These are phyloP conservation scores for Mycena galericulata DNA, from an alignment of 768 basidiomycete species.

Conservation along the genomic window DNA sequence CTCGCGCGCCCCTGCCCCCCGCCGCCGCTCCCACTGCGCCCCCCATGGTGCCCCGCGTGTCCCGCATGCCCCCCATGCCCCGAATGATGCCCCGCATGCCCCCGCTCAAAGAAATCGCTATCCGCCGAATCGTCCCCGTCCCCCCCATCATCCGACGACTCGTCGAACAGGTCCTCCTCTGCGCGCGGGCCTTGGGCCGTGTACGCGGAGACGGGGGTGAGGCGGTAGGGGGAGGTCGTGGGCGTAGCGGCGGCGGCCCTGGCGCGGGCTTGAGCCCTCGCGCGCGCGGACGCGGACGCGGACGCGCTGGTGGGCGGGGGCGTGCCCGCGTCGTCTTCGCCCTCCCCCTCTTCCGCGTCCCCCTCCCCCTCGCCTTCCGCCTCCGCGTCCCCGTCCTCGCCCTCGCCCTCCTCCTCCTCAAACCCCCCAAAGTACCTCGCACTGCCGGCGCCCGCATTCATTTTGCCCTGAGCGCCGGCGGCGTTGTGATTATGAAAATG, in stretches of 20 bases:
- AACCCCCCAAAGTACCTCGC: constrained; percentile 26
- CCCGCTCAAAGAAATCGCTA: constrained; percentile 29
- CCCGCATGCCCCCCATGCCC: not conserved
- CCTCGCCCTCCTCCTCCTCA: not conserved
- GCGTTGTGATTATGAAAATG: not conserved
- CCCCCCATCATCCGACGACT: constrained; percentile 31
- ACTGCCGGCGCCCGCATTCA: too few species aligned
- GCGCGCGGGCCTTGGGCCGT: not conserved
- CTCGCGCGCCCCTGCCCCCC: not conserved
- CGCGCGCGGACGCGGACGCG: not conserved
- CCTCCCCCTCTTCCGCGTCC: too few species aligned
- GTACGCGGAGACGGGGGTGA: not conserved
- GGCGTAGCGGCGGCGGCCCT: not conserved
- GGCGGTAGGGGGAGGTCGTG: not conserved
- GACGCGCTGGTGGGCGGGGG: too few species aligned
- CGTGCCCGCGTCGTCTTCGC: too few species aligned
- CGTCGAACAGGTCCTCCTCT: not conserved
- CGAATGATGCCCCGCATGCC: too few species aligned
- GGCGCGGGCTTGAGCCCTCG: not conserved
- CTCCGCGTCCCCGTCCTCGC: not conserved
- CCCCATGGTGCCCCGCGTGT: not conserved
- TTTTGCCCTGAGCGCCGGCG: constrained; percentile 27
- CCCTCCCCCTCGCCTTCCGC: not conserved
- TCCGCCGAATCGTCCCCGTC: constrained; percentile 33
- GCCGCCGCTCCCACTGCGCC: not conserved